Conservation (phyloP, 1,284 basidiomycete species). For the Trichosporon sp. region DNA sequence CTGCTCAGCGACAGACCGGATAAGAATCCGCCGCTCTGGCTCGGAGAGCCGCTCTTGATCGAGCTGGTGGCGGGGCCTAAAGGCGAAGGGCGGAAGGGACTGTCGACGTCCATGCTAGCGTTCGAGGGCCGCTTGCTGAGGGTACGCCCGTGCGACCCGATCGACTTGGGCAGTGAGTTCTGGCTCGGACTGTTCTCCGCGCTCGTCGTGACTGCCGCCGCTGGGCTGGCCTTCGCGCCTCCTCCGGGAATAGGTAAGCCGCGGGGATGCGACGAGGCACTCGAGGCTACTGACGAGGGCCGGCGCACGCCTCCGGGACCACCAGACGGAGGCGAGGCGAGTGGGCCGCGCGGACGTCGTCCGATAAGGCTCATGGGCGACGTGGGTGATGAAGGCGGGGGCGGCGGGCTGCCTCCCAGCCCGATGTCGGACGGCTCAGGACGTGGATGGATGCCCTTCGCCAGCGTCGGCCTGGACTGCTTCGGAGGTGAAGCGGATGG, state of each 20-base stretch:
- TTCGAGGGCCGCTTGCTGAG: slow-evolving; percentile 4
- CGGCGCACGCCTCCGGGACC: slow-evolving; percentile 24
- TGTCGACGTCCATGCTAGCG: neutral
- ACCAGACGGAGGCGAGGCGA: slow-evolving; percentile 12
- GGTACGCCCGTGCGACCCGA: neutral
- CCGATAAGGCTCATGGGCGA: neutral
- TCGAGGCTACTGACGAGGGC: slow-evolving; percentile 23
- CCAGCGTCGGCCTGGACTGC: neutral
- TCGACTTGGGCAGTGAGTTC: slow-evolving; percentile 5
- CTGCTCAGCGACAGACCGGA: slow-evolving; percentile 11
- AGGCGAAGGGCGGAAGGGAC: neutral
- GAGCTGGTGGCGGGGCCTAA: neutral
- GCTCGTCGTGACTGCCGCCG: slow-evolving; percentile 33
- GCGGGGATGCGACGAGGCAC: slow-evolving; percentile 24
- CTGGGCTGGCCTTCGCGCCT: slow-evolving; percentile 24
- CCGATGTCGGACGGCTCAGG: neutral
- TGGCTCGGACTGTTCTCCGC: slow-evolving; percentile 10
- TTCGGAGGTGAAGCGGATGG: neutral
- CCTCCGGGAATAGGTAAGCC: slow-evolving; percentile 20
- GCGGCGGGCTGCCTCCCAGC: neutral
- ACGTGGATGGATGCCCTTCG: neutral
- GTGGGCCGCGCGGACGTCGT: neutral
- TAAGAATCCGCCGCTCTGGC: slow-evolving; percentile 11
- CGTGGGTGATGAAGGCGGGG: neutral
- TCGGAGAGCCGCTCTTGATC: neutral